These are phyloP conservation scores for Yarrowia sp. DNA, from an alignment of 805 yeast genomes.

Conservation along the genomic window DNA sequence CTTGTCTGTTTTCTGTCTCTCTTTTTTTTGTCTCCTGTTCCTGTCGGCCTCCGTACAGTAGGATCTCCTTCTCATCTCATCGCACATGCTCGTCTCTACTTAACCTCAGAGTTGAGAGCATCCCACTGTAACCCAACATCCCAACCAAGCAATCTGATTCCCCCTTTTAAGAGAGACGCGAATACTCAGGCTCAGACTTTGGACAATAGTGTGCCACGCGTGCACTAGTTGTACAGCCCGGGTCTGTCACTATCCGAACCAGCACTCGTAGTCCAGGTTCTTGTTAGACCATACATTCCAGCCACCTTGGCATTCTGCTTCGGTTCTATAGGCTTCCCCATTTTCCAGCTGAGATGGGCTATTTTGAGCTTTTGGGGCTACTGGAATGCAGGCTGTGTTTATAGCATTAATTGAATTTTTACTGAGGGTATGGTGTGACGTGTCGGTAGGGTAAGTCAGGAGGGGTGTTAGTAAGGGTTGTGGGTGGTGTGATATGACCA, in stretches of 20 bases:
- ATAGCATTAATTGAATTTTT: constrained; percentile 25
- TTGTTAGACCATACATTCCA: background rate
- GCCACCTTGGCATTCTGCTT: constrained; percentile 4
- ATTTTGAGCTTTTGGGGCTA: background rate
- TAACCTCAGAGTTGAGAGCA: constrained; percentile 1
- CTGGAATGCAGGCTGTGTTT: constrained; percentile 31
- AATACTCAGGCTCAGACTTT: constrained; percentile 6
- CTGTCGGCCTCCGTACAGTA: no score
- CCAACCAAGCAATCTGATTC: constrained; percentile 9
- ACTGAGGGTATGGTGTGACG: constrained; percentile 27
- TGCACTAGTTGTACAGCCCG: background rate
- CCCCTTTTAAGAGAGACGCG: constrained; percentile 3
- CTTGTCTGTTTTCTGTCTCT: background rate
- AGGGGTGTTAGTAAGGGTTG: background rate
- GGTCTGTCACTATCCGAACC: no score
- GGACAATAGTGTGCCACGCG: background rate
- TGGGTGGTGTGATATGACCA: no score
- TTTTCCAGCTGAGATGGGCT: background rate
- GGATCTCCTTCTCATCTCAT: constrained; percentile 13
- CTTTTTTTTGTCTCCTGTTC: no score
- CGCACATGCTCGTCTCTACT: background rate
- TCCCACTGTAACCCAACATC: constrained; percentile 2
- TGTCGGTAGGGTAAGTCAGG: constrained; percentile 30
- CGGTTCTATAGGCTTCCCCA: background rate
- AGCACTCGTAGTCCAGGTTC: no score